phyloP scores from a whole-genome alignment of 306 rosid species.

The Malus sylvestris region DNA sequence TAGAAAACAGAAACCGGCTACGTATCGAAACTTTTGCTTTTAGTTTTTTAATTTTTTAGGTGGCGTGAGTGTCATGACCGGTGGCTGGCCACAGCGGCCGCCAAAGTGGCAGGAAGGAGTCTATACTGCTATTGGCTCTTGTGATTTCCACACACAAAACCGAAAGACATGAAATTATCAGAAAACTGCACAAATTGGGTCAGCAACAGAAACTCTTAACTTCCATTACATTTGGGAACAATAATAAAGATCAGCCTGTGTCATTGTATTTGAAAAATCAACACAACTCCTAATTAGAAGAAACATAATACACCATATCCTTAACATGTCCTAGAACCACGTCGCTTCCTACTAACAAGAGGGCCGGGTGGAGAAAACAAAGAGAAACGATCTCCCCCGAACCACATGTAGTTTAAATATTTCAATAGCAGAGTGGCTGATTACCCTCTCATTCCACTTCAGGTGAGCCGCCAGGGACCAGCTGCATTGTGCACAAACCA shows the following conservation, averaged over 20 bases:
- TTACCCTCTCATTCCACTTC: constrained; percentile 51
- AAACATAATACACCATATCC: neutral
- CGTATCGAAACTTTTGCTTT: too few species aligned
- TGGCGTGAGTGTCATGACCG: too few species aligned
- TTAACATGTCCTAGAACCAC: constrained; percentile 16
- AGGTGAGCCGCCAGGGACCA: constrained; percentile 86
- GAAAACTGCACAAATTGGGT: too few species aligned
- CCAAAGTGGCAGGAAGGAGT: too few species aligned
- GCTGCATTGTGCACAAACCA: constrained; percentile 35
- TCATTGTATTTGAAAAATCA: neutral
- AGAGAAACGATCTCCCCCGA: constrained; percentile 15
- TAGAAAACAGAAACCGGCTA: too few species aligned
- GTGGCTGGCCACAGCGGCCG: too few species aligned
- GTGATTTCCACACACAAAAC: too few species aligned
- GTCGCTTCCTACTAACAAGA: neutral
- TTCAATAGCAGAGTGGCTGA: constrained; percentile 1
- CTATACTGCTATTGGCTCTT: too few species aligned
- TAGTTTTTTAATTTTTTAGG: too few species aligned
- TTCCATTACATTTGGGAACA: neutral
- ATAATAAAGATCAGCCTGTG: neutral
- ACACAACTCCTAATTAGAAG: neutral
- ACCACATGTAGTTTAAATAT: constrained; percentile 1
- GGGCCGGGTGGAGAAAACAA: neutral
- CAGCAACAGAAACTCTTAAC: too few species aligned
- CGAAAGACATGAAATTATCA: too few species aligned